phyloP scores from a whole-genome alignment of 2,329 filamentous ascomycete genomes.

The Aphanoascus verrucosus region DNA sequence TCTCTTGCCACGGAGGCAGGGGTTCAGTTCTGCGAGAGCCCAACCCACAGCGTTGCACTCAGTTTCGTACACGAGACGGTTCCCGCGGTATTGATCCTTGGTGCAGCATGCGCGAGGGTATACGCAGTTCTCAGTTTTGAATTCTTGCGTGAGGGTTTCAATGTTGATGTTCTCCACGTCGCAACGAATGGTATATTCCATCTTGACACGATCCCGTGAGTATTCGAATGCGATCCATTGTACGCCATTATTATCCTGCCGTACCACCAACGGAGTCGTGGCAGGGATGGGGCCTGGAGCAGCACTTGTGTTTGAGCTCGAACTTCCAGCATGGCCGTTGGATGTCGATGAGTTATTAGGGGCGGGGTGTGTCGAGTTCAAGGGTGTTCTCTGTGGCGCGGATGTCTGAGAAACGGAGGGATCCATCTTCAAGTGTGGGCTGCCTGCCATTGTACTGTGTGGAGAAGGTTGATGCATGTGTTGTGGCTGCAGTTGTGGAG shows the following conservation, averaged over 20 bases:
- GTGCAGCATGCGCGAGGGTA: constrained; percentile 90
- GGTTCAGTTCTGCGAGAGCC: constrained; percentile 88
- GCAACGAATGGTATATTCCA: constrained; percentile 98
- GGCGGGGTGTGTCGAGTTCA: constrained; percentile 39
- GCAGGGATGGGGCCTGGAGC: constrained; percentile 94
- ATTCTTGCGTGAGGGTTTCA: constrained; percentile 71
- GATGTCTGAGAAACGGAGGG: constrained; percentile 32
- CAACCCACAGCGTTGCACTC: constrained; percentile 99
- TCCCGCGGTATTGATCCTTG: constrained; percentile 94
- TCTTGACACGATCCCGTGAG: constrained; percentile 91
- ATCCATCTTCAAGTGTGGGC: constrained; percentile 41
- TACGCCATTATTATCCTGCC: constrained; percentile 90
- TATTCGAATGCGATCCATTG: constrained; percentile 99
- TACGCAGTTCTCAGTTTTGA: constrained; percentile 97
- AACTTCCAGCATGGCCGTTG: constrained; percentile 28
- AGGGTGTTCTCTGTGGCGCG: constrained; percentile 27
- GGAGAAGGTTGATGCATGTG: constrained; percentile 28
- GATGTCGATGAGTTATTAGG: constrained; percentile 37
- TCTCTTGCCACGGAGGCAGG: constrained; percentile 80
- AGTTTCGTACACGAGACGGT: constrained; percentile 90
- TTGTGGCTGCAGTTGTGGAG: constrained; percentile 34
- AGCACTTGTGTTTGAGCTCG: constrained; percentile 71
- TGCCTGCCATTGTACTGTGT: constrained; percentile 47
- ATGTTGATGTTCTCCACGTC: constrained; percentile 95
- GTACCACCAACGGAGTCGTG: constrained; percentile 84